A percentile compares a stretch with the other conserved stretches of the same genome.
Evolutionary conservation across 2,329 filamentous ascomycete genomes (phyloP).

Genomic region (Xylariales sp.): DNA sequence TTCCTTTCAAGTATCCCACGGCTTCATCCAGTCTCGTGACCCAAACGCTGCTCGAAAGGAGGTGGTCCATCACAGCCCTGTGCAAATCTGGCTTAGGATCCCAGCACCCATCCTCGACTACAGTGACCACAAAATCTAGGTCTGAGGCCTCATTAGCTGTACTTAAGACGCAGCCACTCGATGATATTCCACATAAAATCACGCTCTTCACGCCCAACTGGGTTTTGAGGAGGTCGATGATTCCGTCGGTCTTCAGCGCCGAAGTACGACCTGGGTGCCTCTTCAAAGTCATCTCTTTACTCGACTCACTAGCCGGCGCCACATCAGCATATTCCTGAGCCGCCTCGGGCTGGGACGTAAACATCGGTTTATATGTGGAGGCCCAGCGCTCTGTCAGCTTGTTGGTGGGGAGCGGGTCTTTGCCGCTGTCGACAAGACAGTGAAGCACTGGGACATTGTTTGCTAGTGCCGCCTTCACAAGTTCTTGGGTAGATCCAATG

Average conservation of each 20-base stretch:
- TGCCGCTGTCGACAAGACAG: slow-evolving; percentile 10
- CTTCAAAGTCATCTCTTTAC: slow-evolving; percentile 6
- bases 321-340: slow-evolving; percentile 8
- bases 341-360: slow-evolving; percentile 10
- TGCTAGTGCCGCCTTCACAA: slow-evolving; percentile 11
- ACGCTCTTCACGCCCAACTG: slow-evolving; percentile 12
- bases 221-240: slow-evolving; percentile 10
- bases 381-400: slow-evolving; percentile 12
- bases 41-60: neutral
- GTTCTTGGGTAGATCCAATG: slow-evolving; percentile 7
- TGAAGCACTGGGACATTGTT: slow-evolving; percentile 14
- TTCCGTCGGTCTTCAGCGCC: slow-evolving; percentile 7
- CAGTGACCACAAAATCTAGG: slow-evolving; percentile 13
- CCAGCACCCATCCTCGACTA: slow-evolving; percentile 15
- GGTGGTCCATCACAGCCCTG: neutral
- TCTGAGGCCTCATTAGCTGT: slow-evolving; percentile 13
- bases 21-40: neutral
- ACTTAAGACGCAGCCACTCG: slow-evolving; percentile 13
- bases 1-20: neutral
- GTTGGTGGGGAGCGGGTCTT: slow-evolving; percentile 9
- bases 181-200: slow-evolving; percentile 10
- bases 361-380: slow-evolving; percentile 8
- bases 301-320: neutral
- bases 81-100: slow-evolving; percentile 7
- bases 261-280: slow-evolving; percentile 10